phyloP scores from a whole-genome alignment of 495 filamentous ascomycete genomes.

The Apodospora peruviana region DNA sequence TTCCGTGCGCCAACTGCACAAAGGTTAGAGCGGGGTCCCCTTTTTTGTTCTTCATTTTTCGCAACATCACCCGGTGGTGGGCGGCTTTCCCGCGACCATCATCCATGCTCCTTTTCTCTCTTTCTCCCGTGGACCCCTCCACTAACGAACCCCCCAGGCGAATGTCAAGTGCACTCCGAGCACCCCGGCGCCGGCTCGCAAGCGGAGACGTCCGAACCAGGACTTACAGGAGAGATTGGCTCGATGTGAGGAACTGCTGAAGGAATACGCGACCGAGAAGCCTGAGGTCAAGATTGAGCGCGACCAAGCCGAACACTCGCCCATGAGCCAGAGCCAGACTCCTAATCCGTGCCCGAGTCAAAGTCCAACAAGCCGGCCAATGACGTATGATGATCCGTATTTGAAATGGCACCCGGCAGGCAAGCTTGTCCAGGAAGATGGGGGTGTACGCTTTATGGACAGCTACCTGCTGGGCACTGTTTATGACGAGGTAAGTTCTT shows the following conservation, averaged over 20 bases:
- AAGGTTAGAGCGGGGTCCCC: constrained; percentile 30
- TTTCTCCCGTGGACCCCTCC: constrained; percentile 2
- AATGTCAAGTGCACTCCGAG: constrained; percentile 41
- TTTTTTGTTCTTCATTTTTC: neutral
- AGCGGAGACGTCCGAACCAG: constrained; percentile 42
- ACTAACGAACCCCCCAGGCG: constrained; percentile 24
- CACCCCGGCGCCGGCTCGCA: constrained; percentile 43
- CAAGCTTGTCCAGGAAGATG: constrained; percentile 41
- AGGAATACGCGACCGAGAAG: constrained; percentile 38
- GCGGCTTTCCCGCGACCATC: neutral
- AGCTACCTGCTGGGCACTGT: constrained; percentile 34
- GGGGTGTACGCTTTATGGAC: constrained; percentile 41
- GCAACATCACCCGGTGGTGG: neutral
- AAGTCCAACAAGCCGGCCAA: constrained; percentile 7
- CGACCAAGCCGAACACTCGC: neutral
- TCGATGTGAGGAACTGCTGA: constrained; percentile 43
- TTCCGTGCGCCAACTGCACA: constrained; percentile 60
- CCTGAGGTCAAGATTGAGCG: constrained; percentile 12
- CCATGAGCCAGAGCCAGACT: neutral
- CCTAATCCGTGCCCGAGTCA: constrained; percentile 1
- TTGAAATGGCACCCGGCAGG: constrained; percentile 30
- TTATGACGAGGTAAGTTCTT: constrained; percentile 36
- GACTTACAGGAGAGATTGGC: constrained; percentile 44
- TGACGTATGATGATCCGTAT: constrained; percentile 20
- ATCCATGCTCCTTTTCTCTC: neutral